A percentile compares a stretch with the other conserved stretches of the same genome.
Conservation (phyloP, 2,329 filamentous ascomycete genomes). For the Triangularia verruculosa region DNA sequence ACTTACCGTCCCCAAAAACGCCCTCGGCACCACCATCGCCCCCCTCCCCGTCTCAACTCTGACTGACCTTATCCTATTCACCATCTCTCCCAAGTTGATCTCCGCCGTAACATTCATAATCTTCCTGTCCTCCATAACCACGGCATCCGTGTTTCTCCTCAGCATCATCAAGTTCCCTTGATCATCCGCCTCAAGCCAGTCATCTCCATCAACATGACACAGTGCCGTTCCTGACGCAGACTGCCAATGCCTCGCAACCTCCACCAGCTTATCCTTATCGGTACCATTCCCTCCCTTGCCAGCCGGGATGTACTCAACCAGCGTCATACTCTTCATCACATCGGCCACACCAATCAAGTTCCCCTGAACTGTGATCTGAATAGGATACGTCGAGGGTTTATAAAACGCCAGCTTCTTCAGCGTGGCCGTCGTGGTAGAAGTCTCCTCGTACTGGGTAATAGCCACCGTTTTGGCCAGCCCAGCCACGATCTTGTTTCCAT, state of each 20-base stretch:
- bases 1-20: constrained; percentile 84
- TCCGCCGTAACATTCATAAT: constrained; percentile 74
- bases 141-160: constrained; percentile 67
- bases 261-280: constrained; percentile 60
- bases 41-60: constrained; percentile 62
- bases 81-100: constrained; percentile 85
- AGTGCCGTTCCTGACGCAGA: constrained; percentile 80
- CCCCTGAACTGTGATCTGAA: constrained; percentile 72
- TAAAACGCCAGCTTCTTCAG: constrained; percentile 73
- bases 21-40: constrained; percentile 71
- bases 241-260: constrained; percentile 77
- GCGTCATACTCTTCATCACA: constrained; percentile 85
- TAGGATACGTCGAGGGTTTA: constrained; percentile 77
- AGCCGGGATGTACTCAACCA: constrained; percentile 68
- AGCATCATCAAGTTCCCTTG: constrained; percentile 85
- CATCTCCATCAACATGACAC: constrained; percentile 66
- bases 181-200: constrained; percentile 79
- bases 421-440: constrained; percentile 51
- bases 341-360: constrained; percentile 82
- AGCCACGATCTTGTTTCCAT: constrained; percentile 70
- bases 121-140: constrained; percentile 69
- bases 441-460: constrained; percentile 55
- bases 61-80: constrained; percentile 80
- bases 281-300: constrained; percentile 25
- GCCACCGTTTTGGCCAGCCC: constrained; percentile 85